These are phyloP conservation scores for Aspergillus eucalypticola DNA, from an alignment of 2,329 filamentous ascomycete species.

Conservation along the genomic window DNA sequence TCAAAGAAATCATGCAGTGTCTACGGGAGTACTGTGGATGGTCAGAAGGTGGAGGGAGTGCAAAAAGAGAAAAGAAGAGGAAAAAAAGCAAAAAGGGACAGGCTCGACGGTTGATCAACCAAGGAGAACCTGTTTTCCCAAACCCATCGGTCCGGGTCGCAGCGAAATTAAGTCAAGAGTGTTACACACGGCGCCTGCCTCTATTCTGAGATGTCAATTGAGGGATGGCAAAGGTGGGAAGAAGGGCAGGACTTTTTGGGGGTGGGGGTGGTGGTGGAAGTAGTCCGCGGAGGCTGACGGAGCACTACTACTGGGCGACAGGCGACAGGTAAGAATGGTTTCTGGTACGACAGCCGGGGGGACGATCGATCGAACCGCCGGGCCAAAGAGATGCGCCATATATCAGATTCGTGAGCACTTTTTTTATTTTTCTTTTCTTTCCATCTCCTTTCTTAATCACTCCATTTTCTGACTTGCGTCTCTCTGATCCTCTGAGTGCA, in stretches of 20 bases:
- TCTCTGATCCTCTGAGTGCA: background rate
- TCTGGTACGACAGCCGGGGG: background rate
- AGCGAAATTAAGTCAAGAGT: background rate
- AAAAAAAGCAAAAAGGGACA: background rate
- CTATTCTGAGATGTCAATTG: slow-evolving; percentile 16
- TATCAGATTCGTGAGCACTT: background rate
- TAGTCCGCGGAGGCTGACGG: background rate
- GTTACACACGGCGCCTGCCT: slow-evolving; percentile 11
- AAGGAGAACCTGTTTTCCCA: slow-evolving; percentile 7
- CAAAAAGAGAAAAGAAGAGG: background rate
- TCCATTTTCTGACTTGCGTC: background rate
- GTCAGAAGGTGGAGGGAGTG: background rate
- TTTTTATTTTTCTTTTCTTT: background rate
- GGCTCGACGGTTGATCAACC: background rate
- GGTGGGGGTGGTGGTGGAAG: too few species aligned
- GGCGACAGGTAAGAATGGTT: background rate
- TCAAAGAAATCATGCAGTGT: too few species aligned
- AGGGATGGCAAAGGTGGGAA: slow-evolving; percentile 1
- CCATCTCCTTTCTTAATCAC: background rate
- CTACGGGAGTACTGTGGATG: too few species aligned
- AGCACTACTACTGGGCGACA: background rate
- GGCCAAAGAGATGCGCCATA: background rate
- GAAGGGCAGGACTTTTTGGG: background rate
- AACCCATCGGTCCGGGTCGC: background rate
- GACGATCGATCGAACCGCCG: slow-evolving; percentile 1